These are phyloP conservation scores for Buddleja alternifolia DNA, from an alignment of 257 asterid genomes.

Conservation along the genomic window DNA sequence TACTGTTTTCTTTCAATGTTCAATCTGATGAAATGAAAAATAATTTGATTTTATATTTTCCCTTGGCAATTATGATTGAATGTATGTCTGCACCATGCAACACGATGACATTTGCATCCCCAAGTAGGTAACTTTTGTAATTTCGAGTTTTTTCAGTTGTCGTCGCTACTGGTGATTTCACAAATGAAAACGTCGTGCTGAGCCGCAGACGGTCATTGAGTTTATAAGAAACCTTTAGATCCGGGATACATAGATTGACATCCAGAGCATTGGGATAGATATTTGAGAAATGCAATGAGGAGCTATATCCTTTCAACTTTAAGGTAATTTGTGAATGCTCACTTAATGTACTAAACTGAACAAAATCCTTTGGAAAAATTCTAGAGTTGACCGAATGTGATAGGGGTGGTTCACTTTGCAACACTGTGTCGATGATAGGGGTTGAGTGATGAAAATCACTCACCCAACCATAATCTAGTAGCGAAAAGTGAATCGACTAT, in stretches of 20 bases:
- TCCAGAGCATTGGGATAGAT: not conserved
- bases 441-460: too few relatives aligned
- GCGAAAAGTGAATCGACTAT: too few relatives aligned
- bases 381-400: too few relatives aligned
- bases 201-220: slow-evolving; percentile 34
- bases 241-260: not conserved
- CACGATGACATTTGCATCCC: not conserved
- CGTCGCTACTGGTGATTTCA: slow-evolving; percentile 69
- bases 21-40: not conserved
- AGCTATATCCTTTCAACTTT: not conserved
- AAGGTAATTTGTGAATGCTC: slow-evolving; percentile 13
- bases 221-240: not conserved
- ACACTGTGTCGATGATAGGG: too few relatives aligned
- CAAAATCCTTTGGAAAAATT: too few relatives aligned
- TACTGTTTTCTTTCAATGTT: too few relatives aligned
- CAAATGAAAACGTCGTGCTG: slow-evolving; percentile 40
- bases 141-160: slow-evolving; percentile 48
- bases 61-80: not conserved
- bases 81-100: not conserved
- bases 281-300: slow-evolving; percentile 8
- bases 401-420: too few relatives aligned
- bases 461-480: too few relatives aligned
- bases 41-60: not conserved
- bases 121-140: not conserved
- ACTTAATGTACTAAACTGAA: too few relatives aligned